Base-by-base conservation (phyloP, 2,329 filamentous ascomycete genomes). In the Zasmidium angulare region DNA sequence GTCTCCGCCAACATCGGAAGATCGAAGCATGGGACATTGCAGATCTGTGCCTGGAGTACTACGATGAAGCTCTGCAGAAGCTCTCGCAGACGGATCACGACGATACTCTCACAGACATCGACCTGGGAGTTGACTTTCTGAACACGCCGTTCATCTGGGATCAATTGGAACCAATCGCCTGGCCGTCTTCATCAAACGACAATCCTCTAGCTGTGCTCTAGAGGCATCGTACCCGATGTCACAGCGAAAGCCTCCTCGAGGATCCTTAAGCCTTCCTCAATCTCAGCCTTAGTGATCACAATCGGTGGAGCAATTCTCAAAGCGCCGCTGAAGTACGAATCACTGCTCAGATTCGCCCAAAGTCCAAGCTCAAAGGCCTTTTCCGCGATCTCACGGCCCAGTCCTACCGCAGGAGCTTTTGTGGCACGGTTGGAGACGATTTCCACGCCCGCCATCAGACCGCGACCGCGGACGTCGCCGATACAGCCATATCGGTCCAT, bases 161-260 rank as follows among this genome's bases (percentile, higher is more conserved):
- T 17, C 11, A 43, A 17, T 43, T 7, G 36, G 9, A 3, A 3
- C 9, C n/a, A 17, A 43, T 3, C n/a, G 36, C 3, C 36, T 43
- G 36, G 36, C 36, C n/a, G 12, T 7, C 29, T 14, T 36, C 7
- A 36, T 36, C 29, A 36, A 36, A 14, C 36, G n/a, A 19, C 6
- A 43, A 43, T 43, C 4, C 6, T 19, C 36, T 43, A 17, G 36
- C 6, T 11, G 56, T 43, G 6, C 26, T 71, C 70, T 48, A 74
- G 47, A 10, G 72, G 69, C 69, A 70, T 68, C 1, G 71, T 74
- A 2, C 73, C 73, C 77, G 6, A 83, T 78, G 17, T 84, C 22
- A 31, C 47, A 3, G 60, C 60, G 50, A 87, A 82, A 0, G 84
- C 83, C 66, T 81, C 74, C 65, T 88, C 85, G 60, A 88, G 74